phyloP scores from a whole-genome alignment of 352 stramenopile species.

The Phytophthora fragariae region DNA sequence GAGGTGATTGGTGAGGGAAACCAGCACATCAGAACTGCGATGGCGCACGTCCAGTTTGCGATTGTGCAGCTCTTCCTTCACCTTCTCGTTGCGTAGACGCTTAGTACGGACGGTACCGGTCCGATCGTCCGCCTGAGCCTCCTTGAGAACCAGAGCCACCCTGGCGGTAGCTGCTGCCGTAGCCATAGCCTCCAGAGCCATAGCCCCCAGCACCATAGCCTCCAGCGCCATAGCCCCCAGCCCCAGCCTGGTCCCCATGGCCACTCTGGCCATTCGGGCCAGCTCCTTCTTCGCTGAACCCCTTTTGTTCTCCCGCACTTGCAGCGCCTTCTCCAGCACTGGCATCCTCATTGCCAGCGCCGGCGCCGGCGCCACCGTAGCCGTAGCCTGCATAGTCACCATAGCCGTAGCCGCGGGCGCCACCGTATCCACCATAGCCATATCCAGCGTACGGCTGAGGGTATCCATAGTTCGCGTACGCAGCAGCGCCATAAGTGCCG shows the following conservation, averaged over 20 bases:
- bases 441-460: conserved; percentile 47
- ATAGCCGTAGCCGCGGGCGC: conserved; percentile 55
- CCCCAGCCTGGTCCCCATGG: conserved; percentile 11
- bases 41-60: conserved; percentile 5
- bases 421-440: conserved; percentile 57
- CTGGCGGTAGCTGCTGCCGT: conserved; percentile 64
- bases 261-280: conserved; percentile 27
- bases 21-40: conserved; percentile 19
- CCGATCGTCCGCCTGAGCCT: conserved; percentile 70
- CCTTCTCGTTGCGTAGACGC: conserved; percentile 25
- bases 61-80: conserved; percentile 12
- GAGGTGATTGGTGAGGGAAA: conserved; percentile 14
- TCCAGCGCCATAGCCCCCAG: not conserved
- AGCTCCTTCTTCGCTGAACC: conserved; percentile 43
- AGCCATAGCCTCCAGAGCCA: conserved; percentile 36
- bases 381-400: conserved; percentile 45
- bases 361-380: conserved; percentile 33
- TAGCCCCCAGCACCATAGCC: conserved; percentile 29
- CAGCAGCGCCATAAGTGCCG: conserved; percentile 37
- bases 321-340: conserved; percentile 42
- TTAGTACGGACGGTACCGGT: conserved; percentile 90
- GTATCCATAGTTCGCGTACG: conserved; percentile 38
- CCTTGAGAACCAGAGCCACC: conserved; percentile 58
- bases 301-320: conserved; percentile 37
- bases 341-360: conserved; percentile 26